Base-by-base conservation (phyloP, 208 protist genomes). In the Acanthamoeba triangularis region DNA sequence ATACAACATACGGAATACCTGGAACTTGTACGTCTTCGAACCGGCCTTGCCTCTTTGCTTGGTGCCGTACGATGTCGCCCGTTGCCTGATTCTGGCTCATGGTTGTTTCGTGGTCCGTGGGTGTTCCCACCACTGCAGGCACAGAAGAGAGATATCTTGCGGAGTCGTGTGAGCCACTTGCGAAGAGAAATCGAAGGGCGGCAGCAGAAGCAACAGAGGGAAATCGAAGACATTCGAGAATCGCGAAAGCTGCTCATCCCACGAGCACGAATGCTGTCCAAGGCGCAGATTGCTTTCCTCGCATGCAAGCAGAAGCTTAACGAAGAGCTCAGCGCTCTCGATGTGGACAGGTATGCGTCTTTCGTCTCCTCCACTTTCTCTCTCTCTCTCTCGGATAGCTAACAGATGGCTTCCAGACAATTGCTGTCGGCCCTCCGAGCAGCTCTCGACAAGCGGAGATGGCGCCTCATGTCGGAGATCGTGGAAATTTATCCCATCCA, bases 111-210 rank as follows among this genome's bases (percentile, higher is more conserved):
- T 33, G 37, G n/a, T 25, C 2, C 4, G 37, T 47, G 13, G 37
- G 37, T 82, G 30, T 72, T 11, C 25, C 30, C 63, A 30, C 63
- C 23, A 18, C 8, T 35, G 35, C 35, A 56, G 59, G 85, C 37
- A 23, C 85, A 91, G 56, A 91, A 91, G 52, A 65, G 85, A 52
- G 85, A 91, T 56, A 91, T 41, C 23, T 41, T 91, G 35, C 49
- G 59, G 54, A 91, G 67, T n/a, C 85, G 37, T 41, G 59, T 72
- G 10, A 44, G 14, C 56, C 56, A 91, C 23, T 18, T 91, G 59
- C n/a, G 41, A n/a, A 63, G 37, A 69, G 85, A 91, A 28, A 30
- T 72, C n/a, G 54, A 91, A 41, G 56, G 33, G 13, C 85, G 59
- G 28, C 49, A 33, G 10, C 35, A 20, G 33, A 63, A 72, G 33